Evolutionary conservation across 805 yeast species (phyloP).

Genomic region (Suhomyces sp.): DNA sequence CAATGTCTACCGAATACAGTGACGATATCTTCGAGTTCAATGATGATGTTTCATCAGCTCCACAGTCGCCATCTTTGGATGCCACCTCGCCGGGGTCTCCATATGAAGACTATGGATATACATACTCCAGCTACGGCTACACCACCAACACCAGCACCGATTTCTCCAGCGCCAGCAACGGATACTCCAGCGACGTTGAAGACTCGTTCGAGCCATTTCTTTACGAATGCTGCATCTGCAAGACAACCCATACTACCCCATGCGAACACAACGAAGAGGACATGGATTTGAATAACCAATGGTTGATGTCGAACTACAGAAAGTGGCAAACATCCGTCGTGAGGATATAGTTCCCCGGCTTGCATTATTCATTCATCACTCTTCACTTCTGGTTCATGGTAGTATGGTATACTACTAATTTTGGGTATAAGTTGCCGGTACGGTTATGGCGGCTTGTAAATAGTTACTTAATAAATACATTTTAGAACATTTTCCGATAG

Average conservation of each 20-base stretch:
- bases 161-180: slow-evolving; percentile 3
- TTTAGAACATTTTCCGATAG: no score
- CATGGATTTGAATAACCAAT: slow-evolving; percentile 13
- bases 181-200: slow-evolving; percentile 1
- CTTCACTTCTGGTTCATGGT: no score
- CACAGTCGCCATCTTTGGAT: slow-evolving; percentile 5
- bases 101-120: slow-evolving; percentile 10
- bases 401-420: no score
- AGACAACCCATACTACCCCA: slow-evolving; percentile 11
- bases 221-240: slow-evolving; percentile 18
- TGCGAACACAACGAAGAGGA: slow-evolving; percentile 12
- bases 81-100: slow-evolving; percentile 6
- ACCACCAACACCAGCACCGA: not conserved
- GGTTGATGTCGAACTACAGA: slow-evolving; percentile 15
- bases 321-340: slow-evolving; percentile 14
- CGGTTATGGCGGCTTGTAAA: no score
- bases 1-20: slow-evolving; percentile 7
- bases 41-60: slow-evolving; percentile 7
- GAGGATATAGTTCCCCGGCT: slow-evolving; percentile 1
- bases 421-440: no score
- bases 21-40: slow-evolving; percentile 18
- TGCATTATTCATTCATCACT: no score
- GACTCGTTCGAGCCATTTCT: slow-evolving; percentile 8
- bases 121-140: slow-evolving; percentile 6
- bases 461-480: no score